Evolutionary conservation across 164 flowering plant species (phyloP).

Genomic region (Vitis rupestris): DNA sequence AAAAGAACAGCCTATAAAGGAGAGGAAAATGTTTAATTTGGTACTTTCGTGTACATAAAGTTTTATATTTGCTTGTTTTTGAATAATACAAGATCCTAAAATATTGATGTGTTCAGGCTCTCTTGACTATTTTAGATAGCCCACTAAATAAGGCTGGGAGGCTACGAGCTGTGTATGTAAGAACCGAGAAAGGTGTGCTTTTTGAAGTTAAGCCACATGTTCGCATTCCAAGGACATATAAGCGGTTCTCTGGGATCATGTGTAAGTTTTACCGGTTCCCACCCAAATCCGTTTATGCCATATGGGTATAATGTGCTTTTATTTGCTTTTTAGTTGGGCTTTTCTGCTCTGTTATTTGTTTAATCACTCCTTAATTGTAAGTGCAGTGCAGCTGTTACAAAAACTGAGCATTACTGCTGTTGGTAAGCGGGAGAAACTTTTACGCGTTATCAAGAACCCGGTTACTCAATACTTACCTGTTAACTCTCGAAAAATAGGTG

Average conservation of each 20-base stretch:
- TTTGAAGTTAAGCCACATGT: slow-evolving; percentile 86
- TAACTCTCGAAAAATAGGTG: slow-evolving; percentile 77
- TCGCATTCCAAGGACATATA: slow-evolving; percentile 91
- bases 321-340: not conserved
- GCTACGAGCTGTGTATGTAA: slow-evolving; percentile 74
- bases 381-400: slow-evolving; percentile 85
- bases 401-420: slow-evolving; percentile 65
- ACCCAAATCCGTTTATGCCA: not conserved
- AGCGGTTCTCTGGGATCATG: slow-evolving; percentile 86
- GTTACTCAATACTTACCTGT: slow-evolving; percentile 79
- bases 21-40: no score
- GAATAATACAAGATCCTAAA: not conserved
- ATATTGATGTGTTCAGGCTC: slow-evolving; percentile 51
- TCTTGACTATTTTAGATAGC: slow-evolving; percentile 75
- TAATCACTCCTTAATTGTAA: no score
- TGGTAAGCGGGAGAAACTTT: slow-evolving; percentile 75
- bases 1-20: no score
- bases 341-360: not conserved
- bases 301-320: not conserved
- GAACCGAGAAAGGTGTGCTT: slow-evolving; percentile 83
- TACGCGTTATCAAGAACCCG: slow-evolving; percentile 86
- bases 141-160: slow-evolving; percentile 82
- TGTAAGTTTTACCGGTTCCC: slow-evolving; percentile 47
- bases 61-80: no score
- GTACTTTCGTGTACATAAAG: no score